Percentiles rank a stretch among this genome's conserved stretches.
Evolutionary conservation across 306 rosid genomes (phyloP).

Genomic region (Cicer chorassanicum): DNA sequence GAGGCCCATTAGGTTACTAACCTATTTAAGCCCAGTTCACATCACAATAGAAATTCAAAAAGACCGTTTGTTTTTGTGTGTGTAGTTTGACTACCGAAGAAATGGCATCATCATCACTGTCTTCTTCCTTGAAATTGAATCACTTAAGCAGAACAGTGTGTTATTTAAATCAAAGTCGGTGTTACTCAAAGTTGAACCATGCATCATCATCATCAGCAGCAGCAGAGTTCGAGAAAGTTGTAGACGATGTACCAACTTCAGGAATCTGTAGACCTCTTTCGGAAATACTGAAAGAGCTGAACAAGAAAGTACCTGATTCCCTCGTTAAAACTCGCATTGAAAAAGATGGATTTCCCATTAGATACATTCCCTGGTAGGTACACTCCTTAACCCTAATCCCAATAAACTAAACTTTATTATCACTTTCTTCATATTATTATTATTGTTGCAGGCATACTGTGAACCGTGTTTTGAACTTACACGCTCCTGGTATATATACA

Average conservation of each 20-base stretch:
- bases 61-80: not conserved
- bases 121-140: slow-evolving; percentile 7
- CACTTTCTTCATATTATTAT: not conserved
- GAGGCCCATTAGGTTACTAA: not conserved
- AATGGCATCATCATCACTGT: slow-evolving; percentile 10
- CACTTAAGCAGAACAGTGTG: not conserved
- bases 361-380: slow-evolving; percentile 78
- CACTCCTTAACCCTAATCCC: slow-evolving; percentile 1
- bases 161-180: not conserved
- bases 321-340: slow-evolving; percentile 65
- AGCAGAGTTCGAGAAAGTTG: slow-evolving; percentile 2
- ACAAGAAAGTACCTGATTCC: slow-evolving; percentile 82
- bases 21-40: not conserved
- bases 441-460: slow-evolving; percentile 64
- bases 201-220: not conserved
- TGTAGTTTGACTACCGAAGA: not conserved
- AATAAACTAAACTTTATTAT: not conserved
- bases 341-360: slow-evolving; percentile 54
- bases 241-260: slow-evolving; percentile 45
- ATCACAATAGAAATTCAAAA: not conserved
- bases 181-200: slow-evolving; percentile 26
- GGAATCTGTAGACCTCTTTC: slow-evolving; percentile 77
- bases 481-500: slow-evolving; percentile 65
- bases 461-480: slow-evolving; percentile 78
- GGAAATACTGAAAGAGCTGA: slow-evolving; percentile 73